phyloP scores from a whole-genome alignment of 257 asterid species.

The Apocynum venetum region DNA sequence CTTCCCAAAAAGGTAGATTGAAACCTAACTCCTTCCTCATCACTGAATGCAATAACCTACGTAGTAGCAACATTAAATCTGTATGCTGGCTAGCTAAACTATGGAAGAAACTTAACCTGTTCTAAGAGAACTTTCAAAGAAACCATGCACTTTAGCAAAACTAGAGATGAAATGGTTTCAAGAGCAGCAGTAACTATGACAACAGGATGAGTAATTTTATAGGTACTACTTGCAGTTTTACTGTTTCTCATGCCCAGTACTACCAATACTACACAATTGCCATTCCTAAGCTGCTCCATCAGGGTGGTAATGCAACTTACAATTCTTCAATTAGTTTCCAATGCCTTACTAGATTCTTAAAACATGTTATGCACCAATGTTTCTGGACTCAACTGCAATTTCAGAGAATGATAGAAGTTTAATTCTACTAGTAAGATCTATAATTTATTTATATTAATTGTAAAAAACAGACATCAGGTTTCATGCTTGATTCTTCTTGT shows the following conservation, averaged over 20 bases:
- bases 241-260: background rate
- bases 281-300: too few relatives aligned
- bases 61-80: background rate
- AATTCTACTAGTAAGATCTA: too few relatives aligned
- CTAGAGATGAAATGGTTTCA: background rate
- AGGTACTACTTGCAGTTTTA: background rate
- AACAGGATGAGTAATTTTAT: background rate
- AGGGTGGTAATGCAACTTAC: too few relatives aligned
- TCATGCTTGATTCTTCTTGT: too few relatives aligned
- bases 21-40: conserved; percentile 98
- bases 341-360: too few relatives aligned
- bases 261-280: background rate
- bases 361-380: too few relatives aligned
- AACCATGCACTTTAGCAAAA: background rate
- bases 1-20: conserved; percentile 97
- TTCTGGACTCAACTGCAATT: too few relatives aligned
- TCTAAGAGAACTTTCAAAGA: background rate
- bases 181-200: background rate
- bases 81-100: background rate
- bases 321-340: too few relatives aligned
- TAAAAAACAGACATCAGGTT: too few relatives aligned
- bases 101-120: background rate
- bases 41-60: conserved; percentile 94
- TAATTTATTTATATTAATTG: too few relatives aligned
- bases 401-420: too few relatives aligned